Conservation (phyloP, 257 asterid genomes). For the Eustoma russellianum region DNA sequence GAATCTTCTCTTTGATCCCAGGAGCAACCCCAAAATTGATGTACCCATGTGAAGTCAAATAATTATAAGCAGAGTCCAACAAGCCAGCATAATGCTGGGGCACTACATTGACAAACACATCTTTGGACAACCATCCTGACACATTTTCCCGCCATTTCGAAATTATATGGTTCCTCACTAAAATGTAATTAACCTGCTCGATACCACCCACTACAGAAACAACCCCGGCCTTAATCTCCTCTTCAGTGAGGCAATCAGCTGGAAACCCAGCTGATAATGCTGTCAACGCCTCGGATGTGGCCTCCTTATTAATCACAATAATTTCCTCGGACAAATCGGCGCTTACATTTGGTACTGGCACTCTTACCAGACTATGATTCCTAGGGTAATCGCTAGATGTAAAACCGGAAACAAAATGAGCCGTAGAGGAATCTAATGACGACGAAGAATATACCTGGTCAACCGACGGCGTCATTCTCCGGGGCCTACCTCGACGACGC, state of each 20-base stretch:
- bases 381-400: constrained; percentile 6
- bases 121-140: constrained; percentile 65
- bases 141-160: constrained; percentile 83
- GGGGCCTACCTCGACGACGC: constrained; percentile 69
- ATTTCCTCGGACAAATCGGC: constrained; percentile 68
- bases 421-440: constrained; percentile 29
- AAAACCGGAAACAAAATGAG: constrained; percentile 18
- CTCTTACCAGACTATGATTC: constrained; percentile 1
- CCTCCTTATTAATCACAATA: constrained; percentile 82
- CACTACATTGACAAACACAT: constrained; percentile 58
- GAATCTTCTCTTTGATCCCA: constrained; percentile 51
- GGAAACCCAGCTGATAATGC: constrained; percentile 92
- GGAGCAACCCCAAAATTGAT: constrained; percentile 92
- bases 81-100: constrained; percentile 58
- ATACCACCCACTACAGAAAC: constrained; percentile 87
- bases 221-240: constrained; percentile 82
- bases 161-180: constrained; percentile 77
- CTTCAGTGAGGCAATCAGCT: constrained; percentile 85
- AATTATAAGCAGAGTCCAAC: constrained; percentile 57
- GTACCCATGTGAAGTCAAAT: constrained; percentile 73
- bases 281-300: constrained; percentile 80
- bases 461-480: constrained; percentile 29
- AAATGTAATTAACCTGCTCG: constrained; percentile 86
- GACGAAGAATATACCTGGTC: constrained; percentile 37
- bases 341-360: constrained; percentile 21